Conservation (phyloP, 2,329 filamentous ascomycete genomes). For the Colletotrichum ledebouriae region DNA sequence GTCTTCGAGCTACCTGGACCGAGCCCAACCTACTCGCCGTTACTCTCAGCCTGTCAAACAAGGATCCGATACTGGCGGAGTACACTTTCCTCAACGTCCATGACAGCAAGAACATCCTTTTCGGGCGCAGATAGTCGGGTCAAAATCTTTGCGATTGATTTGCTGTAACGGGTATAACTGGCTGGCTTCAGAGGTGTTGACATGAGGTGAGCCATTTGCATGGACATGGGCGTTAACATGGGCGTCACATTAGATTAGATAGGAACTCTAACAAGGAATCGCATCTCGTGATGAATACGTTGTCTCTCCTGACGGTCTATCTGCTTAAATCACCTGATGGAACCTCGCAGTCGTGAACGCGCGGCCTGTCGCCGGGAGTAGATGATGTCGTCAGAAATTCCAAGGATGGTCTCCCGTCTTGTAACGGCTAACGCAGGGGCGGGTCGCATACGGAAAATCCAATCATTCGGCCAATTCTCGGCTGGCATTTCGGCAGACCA, state of each 20-base stretch:
- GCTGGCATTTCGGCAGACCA: not conserved
- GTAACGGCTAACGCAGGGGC: not conserved
- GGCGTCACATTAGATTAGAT: conserved; percentile 7
- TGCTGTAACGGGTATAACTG: not conserved
- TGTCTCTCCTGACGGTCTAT: not conserved
- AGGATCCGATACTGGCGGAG: conserved; percentile 43
- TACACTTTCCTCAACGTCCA: conserved; percentile 46
- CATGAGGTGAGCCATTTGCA: not conserved
- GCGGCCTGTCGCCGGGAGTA: not conserved
- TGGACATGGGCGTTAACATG: conserved; percentile 4
- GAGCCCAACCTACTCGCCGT: conserved; percentile 46
- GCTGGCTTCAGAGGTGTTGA: not conserved
- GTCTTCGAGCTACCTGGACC: conserved; percentile 46
- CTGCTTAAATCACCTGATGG: not conserved
- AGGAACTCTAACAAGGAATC: not conserved
- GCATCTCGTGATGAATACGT: not conserved
- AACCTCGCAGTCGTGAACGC: not conserved
- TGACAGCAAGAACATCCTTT: conserved; percentile 41
- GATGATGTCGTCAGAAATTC: not conserved
- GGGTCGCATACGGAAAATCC: not conserved
- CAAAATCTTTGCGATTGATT: not conserved
- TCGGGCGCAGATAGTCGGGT: conserved; percentile 11
- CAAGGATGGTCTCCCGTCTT: not conserved
- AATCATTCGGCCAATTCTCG: conserved; percentile 6
- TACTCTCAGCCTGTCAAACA: conserved; percentile 39